phyloP scores from a whole-genome alignment of 768 basidiomycete genomes.

The Wakefieldia striispora region DNA sequence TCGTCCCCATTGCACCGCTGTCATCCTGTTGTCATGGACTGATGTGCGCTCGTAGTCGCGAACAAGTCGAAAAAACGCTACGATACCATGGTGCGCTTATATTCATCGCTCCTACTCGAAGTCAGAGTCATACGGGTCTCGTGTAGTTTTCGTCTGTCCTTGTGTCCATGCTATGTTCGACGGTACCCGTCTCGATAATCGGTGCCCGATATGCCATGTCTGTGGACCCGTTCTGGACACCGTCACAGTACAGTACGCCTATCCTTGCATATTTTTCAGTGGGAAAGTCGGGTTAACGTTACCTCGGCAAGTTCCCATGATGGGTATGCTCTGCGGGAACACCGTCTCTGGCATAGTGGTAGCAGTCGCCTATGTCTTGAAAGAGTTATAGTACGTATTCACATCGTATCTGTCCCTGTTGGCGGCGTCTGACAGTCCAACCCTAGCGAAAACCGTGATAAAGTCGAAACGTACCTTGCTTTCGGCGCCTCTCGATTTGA shows the following conservation, averaged over 20 bases:
- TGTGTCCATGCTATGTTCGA: conserved; percentile 67
- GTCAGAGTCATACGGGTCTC: conserved; percentile 7
- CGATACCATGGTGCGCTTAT: conserved; percentile 60
- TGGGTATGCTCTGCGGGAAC: conserved; percentile 84
- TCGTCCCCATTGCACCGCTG: conserved; percentile 16
- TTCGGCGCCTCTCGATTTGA: conserved; percentile 84
- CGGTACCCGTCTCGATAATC: conserved; percentile 75
- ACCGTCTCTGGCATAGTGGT: conserved; percentile 77
- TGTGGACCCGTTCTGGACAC: conserved; percentile 77
- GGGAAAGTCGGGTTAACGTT: not conserved
- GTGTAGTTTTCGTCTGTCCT: conserved; percentile 61
- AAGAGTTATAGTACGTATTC: conserved; percentile 63
- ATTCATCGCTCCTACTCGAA: not conserved
- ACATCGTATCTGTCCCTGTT: not conserved
- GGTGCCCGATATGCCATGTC: conserved; percentile 77
- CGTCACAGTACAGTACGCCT: conserved; percentile 71
- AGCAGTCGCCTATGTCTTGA: conserved; percentile 65
- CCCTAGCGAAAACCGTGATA: conserved; percentile 75
- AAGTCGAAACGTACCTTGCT: conserved; percentile 81
- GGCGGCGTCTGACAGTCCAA: not conserved
- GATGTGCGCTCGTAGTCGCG: conserved; percentile 45
- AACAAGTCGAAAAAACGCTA: conserved; percentile 79
- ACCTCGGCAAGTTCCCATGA: conserved; percentile 59
- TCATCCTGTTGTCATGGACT: not conserved
- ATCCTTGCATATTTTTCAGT: not conserved